These are phyloP conservation scores for Hyphodiscus hymeniophilus DNA, from an alignment of 495 filamentous ascomycete species.

Conservation along the genomic window DNA sequence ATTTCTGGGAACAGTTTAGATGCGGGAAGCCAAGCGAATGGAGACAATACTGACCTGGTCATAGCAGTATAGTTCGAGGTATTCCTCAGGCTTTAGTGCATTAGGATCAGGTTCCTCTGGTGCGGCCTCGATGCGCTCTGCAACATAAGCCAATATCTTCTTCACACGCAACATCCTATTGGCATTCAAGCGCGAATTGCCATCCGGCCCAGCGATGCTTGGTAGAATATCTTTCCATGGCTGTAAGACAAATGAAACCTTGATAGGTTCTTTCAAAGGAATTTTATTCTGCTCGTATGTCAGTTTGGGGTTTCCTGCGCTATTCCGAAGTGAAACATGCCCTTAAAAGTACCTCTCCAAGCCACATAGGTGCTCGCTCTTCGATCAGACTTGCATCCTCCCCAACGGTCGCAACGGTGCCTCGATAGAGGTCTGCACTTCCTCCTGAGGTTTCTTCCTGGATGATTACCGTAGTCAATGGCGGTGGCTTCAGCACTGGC, in stretches of 20 bases:
- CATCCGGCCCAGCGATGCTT: conserved; percentile 54
- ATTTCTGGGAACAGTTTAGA: conserved; percentile 26
- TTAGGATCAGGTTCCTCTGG: conserved; percentile 45
- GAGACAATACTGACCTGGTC: conserved; percentile 57
- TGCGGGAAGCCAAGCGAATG: neutral
- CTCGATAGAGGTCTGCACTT: conserved; percentile 84
- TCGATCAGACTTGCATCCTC: conserved; percentile 77
- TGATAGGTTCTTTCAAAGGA: conserved; percentile 84
- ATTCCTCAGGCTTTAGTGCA: conserved; percentile 75
- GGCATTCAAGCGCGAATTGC: conserved; percentile 82
- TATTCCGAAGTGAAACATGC: conserved; percentile 30
- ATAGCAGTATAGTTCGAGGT: conserved; percentile 89
- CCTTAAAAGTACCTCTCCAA: conserved; percentile 80
- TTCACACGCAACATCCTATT: conserved; percentile 93
- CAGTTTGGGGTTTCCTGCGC: conserved; percentile 9
- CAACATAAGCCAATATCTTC: conserved; percentile 90
- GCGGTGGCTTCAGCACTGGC: conserved; percentile 71
- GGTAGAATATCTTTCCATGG: conserved; percentile 75
- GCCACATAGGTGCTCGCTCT: conserved; percentile 77
- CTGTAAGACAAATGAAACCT: conserved; percentile 84
- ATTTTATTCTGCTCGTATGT: conserved; percentile 57
- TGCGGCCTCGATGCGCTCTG: conserved; percentile 75
- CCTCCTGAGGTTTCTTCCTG: conserved; percentile 93
- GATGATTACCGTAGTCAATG: conserved; percentile 77
- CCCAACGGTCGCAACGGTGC: conserved; percentile 70